Evolutionary conservation across 345 rosid genomes (phyloP).

Genomic region (Camelina neglecta): DNA sequence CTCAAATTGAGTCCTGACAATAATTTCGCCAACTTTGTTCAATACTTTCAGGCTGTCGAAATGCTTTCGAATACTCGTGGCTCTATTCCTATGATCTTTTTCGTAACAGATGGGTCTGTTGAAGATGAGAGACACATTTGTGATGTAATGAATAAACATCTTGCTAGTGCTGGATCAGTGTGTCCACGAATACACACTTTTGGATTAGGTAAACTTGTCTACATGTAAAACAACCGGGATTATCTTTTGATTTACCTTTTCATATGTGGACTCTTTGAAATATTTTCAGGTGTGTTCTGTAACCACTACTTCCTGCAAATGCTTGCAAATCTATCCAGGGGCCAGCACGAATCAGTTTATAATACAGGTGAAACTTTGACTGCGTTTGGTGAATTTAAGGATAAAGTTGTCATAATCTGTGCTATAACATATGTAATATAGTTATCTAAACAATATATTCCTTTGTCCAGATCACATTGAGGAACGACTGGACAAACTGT

Average conservation of each 20-base stretch:
- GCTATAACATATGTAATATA: neutral
- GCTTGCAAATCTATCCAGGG: conserved; percentile 75
- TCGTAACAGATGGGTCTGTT: conserved; percentile 91
- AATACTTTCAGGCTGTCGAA: conserved; percentile 79
- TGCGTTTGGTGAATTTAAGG: neutral
- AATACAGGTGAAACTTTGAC: conserved; percentile 42
- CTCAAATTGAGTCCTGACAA: conserved; percentile 14
- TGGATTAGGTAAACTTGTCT: conserved; percentile 69
- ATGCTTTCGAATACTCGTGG: conserved; percentile 65
- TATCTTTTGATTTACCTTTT: conserved; percentile 1
- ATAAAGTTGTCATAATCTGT: neutral
- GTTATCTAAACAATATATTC: neutral
- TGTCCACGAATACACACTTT: conserved; percentile 78
- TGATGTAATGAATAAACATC: conserved; percentile 64
- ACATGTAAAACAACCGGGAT: conserved; percentile 13
- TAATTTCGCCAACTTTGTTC: conserved; percentile 11
- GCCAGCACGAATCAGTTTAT: conserved; percentile 71
- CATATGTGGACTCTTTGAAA: conserved; percentile 11
- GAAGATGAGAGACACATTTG: conserved; percentile 90
- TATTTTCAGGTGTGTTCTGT: conserved; percentile 75
- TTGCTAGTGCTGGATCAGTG: conserved; percentile 54
- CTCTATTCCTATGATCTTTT: conserved; percentile 78
- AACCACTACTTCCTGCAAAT: conserved; percentile 86
- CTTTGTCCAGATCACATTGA: conserved; percentile 64
- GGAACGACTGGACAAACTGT: conserved; percentile 56